Base-by-base conservation (phyloP, 306 rosid species). In the Fagus sylvatica region DNA sequence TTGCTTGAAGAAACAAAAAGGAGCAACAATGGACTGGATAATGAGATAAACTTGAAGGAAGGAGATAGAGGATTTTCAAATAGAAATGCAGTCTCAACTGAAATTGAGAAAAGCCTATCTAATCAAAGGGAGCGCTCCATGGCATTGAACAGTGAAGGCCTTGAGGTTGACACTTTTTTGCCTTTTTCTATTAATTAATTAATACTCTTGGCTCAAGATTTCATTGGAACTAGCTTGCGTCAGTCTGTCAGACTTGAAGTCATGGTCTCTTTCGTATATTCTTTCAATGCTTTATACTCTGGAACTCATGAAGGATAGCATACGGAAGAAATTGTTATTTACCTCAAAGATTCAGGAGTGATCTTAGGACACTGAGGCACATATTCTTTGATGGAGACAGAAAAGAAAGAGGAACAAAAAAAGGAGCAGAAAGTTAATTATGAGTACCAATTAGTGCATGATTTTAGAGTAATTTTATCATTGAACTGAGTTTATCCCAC, bases 121-220 rank as follows among this genome's bases (percentile, higher is more conserved):
- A 91, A 92, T 88, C 99, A 95, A 71, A 88, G 94, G 84, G 99
- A 95, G 81, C 88, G 93, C 61, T 95, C 99, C 48, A 88, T 93
- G 99, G 89, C 83, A 30, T 81, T 93, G 76, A 95, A 95, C 91
- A 95, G 99, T 34, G 98, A 95, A 91, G 99, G 99, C 84, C 96
- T 95, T 33, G 98, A 95, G 99, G 99, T 95, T 86, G 80, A 80
- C 36, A 46, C 74, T n/a, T 80, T n/a, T 80, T 74, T 62, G 33
- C 73, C 65, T 74, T 22, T 73, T 53, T 49, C 46, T 83, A 74
- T 43, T 51, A 49, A 16, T 77, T 43, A 81, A 59, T 40, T 37
- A 11, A 15, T 71, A 64, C 19, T 79, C 41, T 73, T 22, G 74
- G 30, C 73, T 56, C 43, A 15, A 39, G 56, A 28, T 71, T 79